These are phyloP conservation scores for Pseudogymnoascus sp. DNA, from an alignment of 2,329 filamentous ascomycete genomes.

Conservation along the genomic window DNA sequence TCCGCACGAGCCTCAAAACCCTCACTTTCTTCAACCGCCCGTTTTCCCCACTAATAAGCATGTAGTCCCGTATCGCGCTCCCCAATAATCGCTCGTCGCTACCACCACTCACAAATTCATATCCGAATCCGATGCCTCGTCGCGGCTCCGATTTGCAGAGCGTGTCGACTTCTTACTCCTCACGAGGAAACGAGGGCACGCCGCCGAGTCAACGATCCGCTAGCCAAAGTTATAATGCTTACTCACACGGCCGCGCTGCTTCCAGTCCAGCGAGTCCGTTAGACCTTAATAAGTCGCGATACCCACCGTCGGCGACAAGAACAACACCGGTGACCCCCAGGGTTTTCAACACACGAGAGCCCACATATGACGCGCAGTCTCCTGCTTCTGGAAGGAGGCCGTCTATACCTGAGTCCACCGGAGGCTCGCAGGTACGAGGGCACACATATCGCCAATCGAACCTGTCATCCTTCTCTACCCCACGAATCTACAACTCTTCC, in stretches of 20 bases:
- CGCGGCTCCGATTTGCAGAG: constrained; percentile 9
- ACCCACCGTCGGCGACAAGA: neutral
- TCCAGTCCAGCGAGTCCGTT: neutral
- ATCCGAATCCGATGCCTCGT: constrained; percentile 7
- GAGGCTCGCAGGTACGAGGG: constrained; percentile 12
- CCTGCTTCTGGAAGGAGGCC: neutral
- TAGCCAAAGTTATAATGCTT: neutral
- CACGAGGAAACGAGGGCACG: neutral
- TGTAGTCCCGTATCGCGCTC: constrained; percentile 12
- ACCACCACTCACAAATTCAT: constrained; percentile 7
- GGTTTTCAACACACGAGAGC: neutral
- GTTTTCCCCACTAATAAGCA: neutral
- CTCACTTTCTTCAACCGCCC: neutral
- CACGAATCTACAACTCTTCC: constrained; percentile 43
- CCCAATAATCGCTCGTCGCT: constrained; percentile 9
- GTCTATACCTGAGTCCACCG: neutral
- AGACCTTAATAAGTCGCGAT: constrained; percentile 8
- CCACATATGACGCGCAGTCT: neutral
- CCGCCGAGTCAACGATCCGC: neutral
- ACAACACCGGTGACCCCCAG: constrained; percentile 3
- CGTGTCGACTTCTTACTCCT: neutral
- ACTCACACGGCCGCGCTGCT: neutral
- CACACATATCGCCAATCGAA: constrained; percentile 28
- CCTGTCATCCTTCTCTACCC: constrained; percentile 24
- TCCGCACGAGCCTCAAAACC: constrained; percentile 8